phyloP scores from a whole-genome alignment of 2,329 filamentous ascomycete genomes.

The Fusarium begoniae region DNA sequence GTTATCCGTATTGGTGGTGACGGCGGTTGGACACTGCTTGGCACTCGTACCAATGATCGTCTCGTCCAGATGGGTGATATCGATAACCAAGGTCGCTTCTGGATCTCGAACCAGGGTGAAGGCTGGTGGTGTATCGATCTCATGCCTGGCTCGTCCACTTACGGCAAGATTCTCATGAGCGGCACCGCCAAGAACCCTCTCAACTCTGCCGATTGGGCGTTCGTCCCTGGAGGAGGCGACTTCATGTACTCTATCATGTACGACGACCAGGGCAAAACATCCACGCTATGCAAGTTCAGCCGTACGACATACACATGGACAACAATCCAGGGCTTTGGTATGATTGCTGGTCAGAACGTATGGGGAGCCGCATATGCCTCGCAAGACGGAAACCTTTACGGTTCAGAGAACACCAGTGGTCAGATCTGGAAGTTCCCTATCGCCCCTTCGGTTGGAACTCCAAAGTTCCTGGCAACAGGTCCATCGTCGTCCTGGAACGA shows the following conservation, averaged over 20 bases:
- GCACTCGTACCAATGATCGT: slow-evolving; percentile 22
- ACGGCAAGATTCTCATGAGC: slow-evolving; percentile 31
- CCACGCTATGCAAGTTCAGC: slow-evolving; percentile 34
- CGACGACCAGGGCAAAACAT: neutral
- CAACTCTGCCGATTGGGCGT: slow-evolving; percentile 35
- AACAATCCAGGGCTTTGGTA: slow-evolving; percentile 11
- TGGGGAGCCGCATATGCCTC: slow-evolving; percentile 37
- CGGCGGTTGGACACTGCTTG: slow-evolving; percentile 28
- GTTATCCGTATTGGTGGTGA: slow-evolving; percentile 37
- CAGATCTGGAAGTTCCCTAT: slow-evolving; percentile 35
- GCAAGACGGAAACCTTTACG: slow-evolving; percentile 33
- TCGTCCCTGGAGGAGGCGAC: slow-evolving; percentile 40
- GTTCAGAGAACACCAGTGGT: slow-evolving; percentile 29
- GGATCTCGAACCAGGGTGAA: slow-evolving; percentile 35
- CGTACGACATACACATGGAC: slow-evolving; percentile 32
- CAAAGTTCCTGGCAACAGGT: slow-evolving; percentile 18
- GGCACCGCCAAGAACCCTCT: slow-evolving; percentile 17
- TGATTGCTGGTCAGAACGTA: slow-evolving; percentile 18
- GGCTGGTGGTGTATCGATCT: slow-evolving; percentile 40
- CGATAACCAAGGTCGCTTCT: slow-evolving; percentile 35
- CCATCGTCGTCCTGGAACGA: slow-evolving; percentile 28
- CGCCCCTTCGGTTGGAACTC: slow-evolving; percentile 15
- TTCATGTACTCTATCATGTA: slow-evolving; percentile 34
- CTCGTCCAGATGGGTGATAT: slow-evolving; percentile 37
- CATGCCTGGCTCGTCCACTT: slow-evolving; percentile 26